Percentiles rank a stretch among this genome's conserved stretches.
Evolutionary conservation across 2,329 filamentous ascomycete genomes (phyloP).

Genomic region (Fusarium sororula): DNA sequence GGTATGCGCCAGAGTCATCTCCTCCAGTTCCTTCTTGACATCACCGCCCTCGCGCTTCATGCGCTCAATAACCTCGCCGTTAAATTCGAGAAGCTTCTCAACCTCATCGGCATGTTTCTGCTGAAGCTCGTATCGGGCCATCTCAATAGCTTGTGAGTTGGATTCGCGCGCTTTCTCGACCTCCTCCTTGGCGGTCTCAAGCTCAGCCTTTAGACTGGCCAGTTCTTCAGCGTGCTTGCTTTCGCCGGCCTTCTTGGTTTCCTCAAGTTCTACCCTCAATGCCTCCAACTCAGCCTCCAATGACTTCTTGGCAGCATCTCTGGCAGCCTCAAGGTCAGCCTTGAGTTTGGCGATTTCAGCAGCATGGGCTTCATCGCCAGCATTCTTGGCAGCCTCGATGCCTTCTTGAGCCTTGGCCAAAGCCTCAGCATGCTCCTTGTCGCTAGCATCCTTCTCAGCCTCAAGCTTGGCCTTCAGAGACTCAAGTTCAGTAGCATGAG

Average conservation of each 20-base stretch:
- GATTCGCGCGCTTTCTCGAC: constrained; percentile 56
- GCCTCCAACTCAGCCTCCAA: constrained; percentile 51
- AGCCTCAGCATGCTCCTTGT: constrained; percentile 44
- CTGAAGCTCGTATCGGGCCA: constrained; percentile 56
- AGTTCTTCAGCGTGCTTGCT: constrained; percentile 48
- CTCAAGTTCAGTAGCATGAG: constrained; percentile 47
- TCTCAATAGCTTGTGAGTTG: constrained; percentile 56
- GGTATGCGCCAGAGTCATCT: constrained; percentile 49
- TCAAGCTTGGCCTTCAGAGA: constrained; percentile 55
- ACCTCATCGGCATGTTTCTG: constrained; percentile 58
- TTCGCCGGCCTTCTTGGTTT: constrained; percentile 53
- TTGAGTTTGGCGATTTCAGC: constrained; percentile 45
- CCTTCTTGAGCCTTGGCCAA: constrained; percentile 46
- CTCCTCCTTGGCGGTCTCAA: constrained; percentile 47
- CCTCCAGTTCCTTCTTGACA: constrained; percentile 56
- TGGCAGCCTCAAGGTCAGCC: constrained; percentile 43
- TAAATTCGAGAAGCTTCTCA: constrained; percentile 55
- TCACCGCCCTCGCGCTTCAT: constrained; percentile 52
- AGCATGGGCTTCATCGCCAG: constrained; percentile 44
- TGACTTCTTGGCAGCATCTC: constrained; percentile 44
- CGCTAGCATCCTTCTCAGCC: constrained; percentile 54
- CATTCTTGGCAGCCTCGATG: constrained; percentile 45
- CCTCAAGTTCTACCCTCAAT: constrained; percentile 53
- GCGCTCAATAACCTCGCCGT: constrained; percentile 53
- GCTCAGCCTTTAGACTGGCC: constrained; percentile 44